Evolutionary conservation across 2,329 filamentous ascomycete genomes (phyloP), one percentile per base, ranked within the genome.

Genomic region (Paecilomyces sp.): DNA sequence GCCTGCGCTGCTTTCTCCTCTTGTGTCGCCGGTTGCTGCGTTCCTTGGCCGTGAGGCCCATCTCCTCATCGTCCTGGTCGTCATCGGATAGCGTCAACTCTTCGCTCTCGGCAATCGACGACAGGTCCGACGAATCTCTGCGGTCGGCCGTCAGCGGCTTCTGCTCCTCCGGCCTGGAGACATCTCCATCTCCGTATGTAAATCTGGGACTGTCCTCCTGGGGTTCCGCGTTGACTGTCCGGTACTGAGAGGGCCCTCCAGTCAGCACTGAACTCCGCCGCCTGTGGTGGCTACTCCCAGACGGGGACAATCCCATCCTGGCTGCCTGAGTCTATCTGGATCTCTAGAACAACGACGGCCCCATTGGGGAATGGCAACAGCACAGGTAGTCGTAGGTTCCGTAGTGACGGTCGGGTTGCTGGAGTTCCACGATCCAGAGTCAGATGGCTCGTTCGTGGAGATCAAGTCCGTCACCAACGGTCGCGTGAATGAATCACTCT

Each of bases 21-120:
- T 82, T 82, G 70, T 85, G 84, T 67, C 87, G 86, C 70, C 87
- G 85, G 65, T 84, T 72, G 56, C 73, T 82, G 72, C 85, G 85
- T 68, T 93, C 89, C 68, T 86, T 84, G 62, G 83, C 82, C 41
- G 91, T 95, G 66, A 97, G 79, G 0, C 92, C 92, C 1, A 90
- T 90, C 80, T 97, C 92, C 77, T 96, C 92, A 70, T 97, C 92
- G 67, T 93, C 90, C 62, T 90, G 73, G 54, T 89, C 89, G 64
- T 91, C 88, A 65, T 91, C 88, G 30, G 86, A 87, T 58, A 85
- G 71, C 70, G 87, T 84, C 67, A 84, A 79, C 65, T 86, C 84
- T 57, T 81, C 79, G 63, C 77, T 76, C 60, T 78, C 77, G 15
- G 75, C 74, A 60, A 74, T 71, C 9, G 75, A 75, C 3, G 76